Base-by-base conservation (phyloP, 2,329 filamentous ascomycete species). In the Neopestalotiopsis clavispora region DNA sequence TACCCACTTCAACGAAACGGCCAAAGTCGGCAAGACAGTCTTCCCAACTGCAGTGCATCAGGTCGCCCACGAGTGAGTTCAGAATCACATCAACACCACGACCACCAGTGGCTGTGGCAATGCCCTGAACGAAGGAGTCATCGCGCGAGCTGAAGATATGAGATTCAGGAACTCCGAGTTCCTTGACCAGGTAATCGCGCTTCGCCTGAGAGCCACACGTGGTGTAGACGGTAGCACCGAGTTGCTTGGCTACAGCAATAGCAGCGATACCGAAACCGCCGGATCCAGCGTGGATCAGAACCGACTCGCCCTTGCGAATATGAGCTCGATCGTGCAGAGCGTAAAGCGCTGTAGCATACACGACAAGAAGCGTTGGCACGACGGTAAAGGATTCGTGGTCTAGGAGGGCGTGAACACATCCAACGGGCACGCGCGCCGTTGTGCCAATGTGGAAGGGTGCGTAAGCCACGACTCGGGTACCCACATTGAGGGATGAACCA, bases 191-290 rank as follows among this genome's bases (percentile, higher is more conserved):
- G 60, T 63, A 71, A 28, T 28, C 23, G 1, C 23, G 23, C 23
- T 28, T 28, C 1, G 23, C 23, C 23, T 28, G 23, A 28, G 23
- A 28, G 1, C 23, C 23, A 1, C 23, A 28, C 3, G 23, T 28
- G 23, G 23, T 28, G 23, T 28, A 28, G 3, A 28, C 23, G 23
- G 23, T 28, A 28, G 23, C 23, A 28, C 23, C 23, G 23, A 28
- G 23, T 28, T 28, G 23, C 23, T 28, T 38, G 34, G 34, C 34
- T 38, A 7, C 42, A 45, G 12, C 14, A 30, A 73, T 71, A 1
- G 71, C 65, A 4, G 72, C 72, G 13, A 71, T 65, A 10, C 72
- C 72, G 6, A 72, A 23, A 45, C 45, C 68, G 17, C 72, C 71
- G 0, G 71, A 57, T 2, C 60, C 72, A 14, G 65, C 58, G 49